Evolutionary conservation across 257 asterid species (phyloP), one percentile per base, ranked within the genome.

Genomic region (Solanum ossicruentum): DNA sequence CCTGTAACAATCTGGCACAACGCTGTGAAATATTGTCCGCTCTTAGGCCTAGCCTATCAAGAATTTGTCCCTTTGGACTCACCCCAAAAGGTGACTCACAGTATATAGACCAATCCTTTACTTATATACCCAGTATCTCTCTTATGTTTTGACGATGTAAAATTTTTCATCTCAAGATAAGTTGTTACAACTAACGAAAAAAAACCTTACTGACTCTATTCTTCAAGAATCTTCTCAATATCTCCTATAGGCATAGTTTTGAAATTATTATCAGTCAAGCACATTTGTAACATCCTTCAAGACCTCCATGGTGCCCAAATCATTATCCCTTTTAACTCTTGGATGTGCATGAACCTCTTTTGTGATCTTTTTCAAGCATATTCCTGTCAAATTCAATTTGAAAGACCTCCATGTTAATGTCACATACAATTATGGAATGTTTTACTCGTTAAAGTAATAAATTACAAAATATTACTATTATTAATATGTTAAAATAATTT

Each of bases 201-300:
- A 2, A 87, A 84, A 21, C 88, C 87, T 2, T 21, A 36, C 52
- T 81, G 83, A 78, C 71, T 52, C 72, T 43, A 65, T 65, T 65
- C 72, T 26, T 26, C 28, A 65, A 65, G 10, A 36, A 28, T 28
- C n/a, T 56, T 89, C 61, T 93, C 97, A 1, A 93, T 92, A 49
- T 90, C 28, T 5, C 95, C 94, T 0, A 95, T 91, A 4, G 91
- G 83, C 20, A 92, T 78, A 82, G 92, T 92, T 0, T 17, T 84
- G 87, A 93, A 93, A 83, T 90, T 89, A 32, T 86, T 87, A 55
- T 94, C 98, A 0, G 93, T 92, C 80, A 92, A 84, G 80, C 95
- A 94, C 98, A 94, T 94, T 32, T 28, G 45, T 91, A 91, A 86
- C 97, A 93, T 36, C 91, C 92, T 7, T 63, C n/a, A 1, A 96